Evolutionary conservation across 78 protist species (phyloP), one percentile per base, ranked within the genome.

Genomic region (Dictyostelium firmibasis): DNA sequence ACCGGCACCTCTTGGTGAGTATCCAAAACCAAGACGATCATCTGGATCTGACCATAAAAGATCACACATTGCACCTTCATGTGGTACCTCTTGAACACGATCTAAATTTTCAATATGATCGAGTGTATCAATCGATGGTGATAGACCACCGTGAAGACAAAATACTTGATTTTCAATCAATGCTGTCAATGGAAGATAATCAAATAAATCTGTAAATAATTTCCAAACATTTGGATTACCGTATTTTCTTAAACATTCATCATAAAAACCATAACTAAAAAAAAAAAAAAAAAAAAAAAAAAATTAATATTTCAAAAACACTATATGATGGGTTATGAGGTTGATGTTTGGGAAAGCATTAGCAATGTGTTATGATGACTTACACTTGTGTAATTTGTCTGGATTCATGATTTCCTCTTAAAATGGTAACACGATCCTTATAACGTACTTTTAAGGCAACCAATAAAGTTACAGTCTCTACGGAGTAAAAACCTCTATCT

Each of bases 1-100:
- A n/a, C 99, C 99, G 7, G 99, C 99, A 27, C 99, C 99, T n/a
- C 99, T 96, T 11, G 99, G 99, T 4, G 98, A 97, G 44, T 98
- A 96, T n/a, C 98, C 98, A 97, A 98, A 98, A 9, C 98, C 98
- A 29, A 92, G 60, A 23, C 96, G 16, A 84, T 98, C 98, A 36
- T 97, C 98, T 44, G 98, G 99, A 69, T 98, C 99, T 0, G 97
- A 84, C 99, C 99, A 99, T 89, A 99, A 95, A 29, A 99, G 97
- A 60, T 99, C 99, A 74, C 98, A 97, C 97, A 97, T 96, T 16
- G 96, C 85, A 76, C 99, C 99, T 36, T 98, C 98, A 25, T 96
- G 97, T 60, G 99, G 99, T 8, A 98, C 97, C 41, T 98, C 99
- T 60, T 97, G 98, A 10, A 97, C 91, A 6, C 99, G 94, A 18